Evolutionary conservation across 495 filamentous ascomycete genomes (phyloP), one percentile per base, ranked within the genome.

Genomic region (Penicillium daleae): DNA sequence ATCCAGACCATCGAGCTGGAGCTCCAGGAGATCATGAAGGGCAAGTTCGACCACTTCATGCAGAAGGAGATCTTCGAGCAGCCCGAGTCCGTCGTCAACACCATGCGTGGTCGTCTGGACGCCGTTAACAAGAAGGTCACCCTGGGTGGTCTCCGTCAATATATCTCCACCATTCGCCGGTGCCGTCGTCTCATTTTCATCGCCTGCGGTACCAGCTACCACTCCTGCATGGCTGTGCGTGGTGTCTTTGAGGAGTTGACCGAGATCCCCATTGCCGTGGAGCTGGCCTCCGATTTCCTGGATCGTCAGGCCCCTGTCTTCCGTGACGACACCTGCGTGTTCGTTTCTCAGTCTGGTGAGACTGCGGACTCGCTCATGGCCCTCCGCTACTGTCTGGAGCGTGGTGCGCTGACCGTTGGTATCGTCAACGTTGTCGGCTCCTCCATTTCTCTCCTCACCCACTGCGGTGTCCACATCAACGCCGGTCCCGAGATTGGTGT

Each of bases 61-160:
- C 96, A 99, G 75, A 99, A 99, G 84, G 95, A 99, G 76, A 99
- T 99, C 71, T 99, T 98, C 77, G 95, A 99, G 82, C 95, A 99
- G 80, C 95, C 95, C 60, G 95, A 99, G 80, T 99, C 95, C 6
- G 92, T 99, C 61, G 88, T 99, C 80, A 99, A 99, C 84, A 97
- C 96, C 46, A 99, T 99, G 95, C 90, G 95, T 86, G 95, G 95
- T 76, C 96, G 95, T 78, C 81, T 99, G 65, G 96, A 99, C 74
- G 85, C 90, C 56, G 89, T 85, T 59, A 94, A 97, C 81, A 95
- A 96, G 85, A 88, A 85, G 55, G 93, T 99, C 52, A 99, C 94
- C 4, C 87, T 99, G 35, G 95, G 95, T 82, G 95, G 95, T 56
- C 84, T 99, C 56, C 88, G 96, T 63, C 93, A 95, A 66, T 98